These are phyloP conservation scores for Cymodocea nodosa DNA, from an alignment of 116 monocot species.

Conservation along the genomic window DNA sequence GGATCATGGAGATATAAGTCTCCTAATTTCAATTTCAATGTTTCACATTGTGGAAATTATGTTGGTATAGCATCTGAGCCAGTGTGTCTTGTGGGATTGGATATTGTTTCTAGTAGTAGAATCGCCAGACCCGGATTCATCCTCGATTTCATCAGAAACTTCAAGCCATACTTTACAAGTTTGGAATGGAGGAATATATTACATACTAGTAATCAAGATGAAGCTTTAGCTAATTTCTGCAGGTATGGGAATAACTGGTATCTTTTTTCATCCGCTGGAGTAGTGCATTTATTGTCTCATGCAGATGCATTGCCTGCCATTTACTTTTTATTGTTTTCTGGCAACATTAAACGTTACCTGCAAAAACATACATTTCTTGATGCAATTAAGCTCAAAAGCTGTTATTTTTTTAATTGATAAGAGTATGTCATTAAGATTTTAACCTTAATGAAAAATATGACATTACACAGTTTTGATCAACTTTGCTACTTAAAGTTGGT, in stretches of 20 bases:
- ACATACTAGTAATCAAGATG: conserved; percentile 22
- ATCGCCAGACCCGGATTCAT: conserved; percentile 21
- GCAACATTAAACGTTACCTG: not conserved
- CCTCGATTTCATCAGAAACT: conserved; percentile 43
- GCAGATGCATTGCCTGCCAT: not conserved
- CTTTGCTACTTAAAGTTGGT: no score
- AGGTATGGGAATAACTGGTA: conserved; percentile 25
- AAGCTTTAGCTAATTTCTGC: conserved; percentile 41
- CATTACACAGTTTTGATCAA: no score
- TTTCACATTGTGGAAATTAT: conserved; percentile 74
- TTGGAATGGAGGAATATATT: conserved; percentile 64
- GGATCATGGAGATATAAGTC: not conserved
- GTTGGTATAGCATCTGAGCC: conserved; percentile 84
- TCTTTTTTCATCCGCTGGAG: no score
- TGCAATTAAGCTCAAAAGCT: no score
- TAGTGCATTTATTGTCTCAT: not conserved
- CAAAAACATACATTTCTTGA: not conserved
- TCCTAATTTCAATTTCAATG: conserved; percentile 71
- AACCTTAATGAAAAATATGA: no score
- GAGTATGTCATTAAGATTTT: no score
- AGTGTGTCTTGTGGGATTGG: conserved; percentile 61
- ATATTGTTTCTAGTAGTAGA: conserved; percentile 41
- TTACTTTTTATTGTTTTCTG: not conserved
- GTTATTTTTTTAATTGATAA: no score
- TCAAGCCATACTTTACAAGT: conserved; percentile 54